Conservation (phyloP, 2,329 filamentous ascomycete genomes). For the Botrytis hyacinthi region DNA sequence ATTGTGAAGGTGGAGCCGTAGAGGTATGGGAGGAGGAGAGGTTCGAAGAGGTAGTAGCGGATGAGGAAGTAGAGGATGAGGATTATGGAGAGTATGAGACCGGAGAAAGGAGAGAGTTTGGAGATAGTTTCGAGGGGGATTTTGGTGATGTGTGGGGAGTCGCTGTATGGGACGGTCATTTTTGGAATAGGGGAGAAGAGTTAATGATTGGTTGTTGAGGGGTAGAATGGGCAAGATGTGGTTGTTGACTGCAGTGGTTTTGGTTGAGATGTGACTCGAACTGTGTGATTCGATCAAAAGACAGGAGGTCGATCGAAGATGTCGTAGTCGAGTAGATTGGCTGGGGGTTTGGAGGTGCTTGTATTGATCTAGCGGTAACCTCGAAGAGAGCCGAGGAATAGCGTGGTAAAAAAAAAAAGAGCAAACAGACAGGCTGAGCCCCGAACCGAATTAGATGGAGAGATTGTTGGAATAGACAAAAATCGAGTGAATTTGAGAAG, state of each 20-base stretch:
- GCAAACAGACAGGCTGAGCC: not conserved
- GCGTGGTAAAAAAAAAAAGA: not conserved
- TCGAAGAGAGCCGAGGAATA: not conserved
- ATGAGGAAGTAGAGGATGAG: slow-evolving; percentile 35
- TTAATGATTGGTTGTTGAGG: not conserved
- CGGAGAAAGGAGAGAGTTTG: slow-evolving; percentile 32
- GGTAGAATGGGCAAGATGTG: not conserved
- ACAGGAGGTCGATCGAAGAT: not conserved
- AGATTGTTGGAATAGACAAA: not conserved
- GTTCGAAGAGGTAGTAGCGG: slow-evolving; percentile 42
- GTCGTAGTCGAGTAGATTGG: not conserved
- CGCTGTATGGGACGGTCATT: not conserved
- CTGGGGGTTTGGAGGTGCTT: not conserved
- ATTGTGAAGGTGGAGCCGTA: slow-evolving; percentile 41
- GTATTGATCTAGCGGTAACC: not conserved
- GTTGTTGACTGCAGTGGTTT: not conserved
- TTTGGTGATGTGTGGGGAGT: slow-evolving; percentile 29
- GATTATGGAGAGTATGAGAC: slow-evolving; percentile 34
- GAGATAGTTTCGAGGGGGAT: slow-evolving; percentile 34
- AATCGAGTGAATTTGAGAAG: not conserved
- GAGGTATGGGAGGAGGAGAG: slow-evolving; percentile 39
- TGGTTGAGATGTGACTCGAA: not conserved
- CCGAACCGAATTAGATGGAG: not conserved
- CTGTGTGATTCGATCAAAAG: not conserved
- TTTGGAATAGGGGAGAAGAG: not conserved